Evolutionary conservation across 2,329 filamentous ascomycete species (phyloP).

Genomic region (Calonectria henricotiae): DNA sequence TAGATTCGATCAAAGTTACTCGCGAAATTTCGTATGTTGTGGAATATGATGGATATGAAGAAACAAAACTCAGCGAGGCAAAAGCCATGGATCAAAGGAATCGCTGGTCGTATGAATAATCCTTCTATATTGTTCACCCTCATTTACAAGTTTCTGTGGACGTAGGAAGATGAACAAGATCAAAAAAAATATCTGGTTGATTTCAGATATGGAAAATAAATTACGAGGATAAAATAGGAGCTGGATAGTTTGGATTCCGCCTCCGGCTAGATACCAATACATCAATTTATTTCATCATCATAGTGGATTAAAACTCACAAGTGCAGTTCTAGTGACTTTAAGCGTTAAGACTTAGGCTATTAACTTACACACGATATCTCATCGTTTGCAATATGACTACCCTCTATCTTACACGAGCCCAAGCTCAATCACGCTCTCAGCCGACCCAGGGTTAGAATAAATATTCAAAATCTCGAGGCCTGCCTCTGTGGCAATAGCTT

Average conservation of each 20-base stretch:
- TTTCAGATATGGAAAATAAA: neutral
- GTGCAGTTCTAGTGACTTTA: neutral
- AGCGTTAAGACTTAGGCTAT: neutral
- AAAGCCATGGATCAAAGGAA: neutral
- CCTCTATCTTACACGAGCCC: neutral
- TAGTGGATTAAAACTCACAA: neutral
- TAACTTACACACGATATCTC: neutral
- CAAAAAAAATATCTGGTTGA: neutral
- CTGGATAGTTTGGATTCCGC: neutral
- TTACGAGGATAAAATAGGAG: no score
- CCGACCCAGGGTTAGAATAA: neutral
- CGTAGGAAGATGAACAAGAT: no score
- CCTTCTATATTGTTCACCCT: neutral
- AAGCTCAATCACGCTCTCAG: conserved; percentile 14
- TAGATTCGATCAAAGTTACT: neutral
- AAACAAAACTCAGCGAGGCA: neutral
- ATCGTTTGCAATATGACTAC: neutral
- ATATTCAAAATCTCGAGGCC: conserved; percentile 11
- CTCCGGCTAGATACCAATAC: no score
- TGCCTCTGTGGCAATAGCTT: neutral
- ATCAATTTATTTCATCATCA: neutral
- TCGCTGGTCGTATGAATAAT: neutral
- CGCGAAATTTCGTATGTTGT: neutral
- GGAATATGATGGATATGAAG: conserved; percentile 4
- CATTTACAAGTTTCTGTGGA: no score